Percentiles rank a stretch among this genome's conserved stretches.
Conservation (phyloP, 2,329 filamentous ascomycete genomes). For the Diaporthe batatas region DNA sequence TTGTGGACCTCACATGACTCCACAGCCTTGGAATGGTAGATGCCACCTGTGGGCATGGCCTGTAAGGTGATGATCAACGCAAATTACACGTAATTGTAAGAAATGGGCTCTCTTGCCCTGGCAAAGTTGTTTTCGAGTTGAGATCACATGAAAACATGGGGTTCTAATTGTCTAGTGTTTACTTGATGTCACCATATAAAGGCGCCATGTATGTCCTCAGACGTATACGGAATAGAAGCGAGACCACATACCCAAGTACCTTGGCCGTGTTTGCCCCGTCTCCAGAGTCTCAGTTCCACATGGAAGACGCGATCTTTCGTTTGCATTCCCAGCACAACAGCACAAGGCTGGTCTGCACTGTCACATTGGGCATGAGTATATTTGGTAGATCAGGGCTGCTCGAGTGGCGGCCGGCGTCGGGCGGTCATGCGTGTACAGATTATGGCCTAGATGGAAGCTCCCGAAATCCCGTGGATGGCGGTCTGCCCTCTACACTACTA, state of each 20-base stretch:
- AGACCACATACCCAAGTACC: too few relatives aligned
- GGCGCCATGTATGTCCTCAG: too few relatives aligned
- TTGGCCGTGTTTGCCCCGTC: background rate
- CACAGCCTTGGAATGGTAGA: too few relatives aligned
- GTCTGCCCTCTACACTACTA: background rate
- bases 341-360: background rate
- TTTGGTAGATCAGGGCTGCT: background rate
- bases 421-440: background rate
- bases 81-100: too few relatives aligned
- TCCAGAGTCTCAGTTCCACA: background rate
- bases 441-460: slow-evolving; percentile 23
- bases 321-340: background rate
- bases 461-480: background rate
- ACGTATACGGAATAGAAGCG: too few relatives aligned
- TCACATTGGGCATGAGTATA: background rate
- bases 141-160: background rate
- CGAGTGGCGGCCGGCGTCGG: background rate
- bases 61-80: too few relatives aligned
- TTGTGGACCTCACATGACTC: too few relatives aligned
- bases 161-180: background rate
- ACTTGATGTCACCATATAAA: background rate
- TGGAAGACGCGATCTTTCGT: background rate
- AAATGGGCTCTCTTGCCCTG: too few relatives aligned
- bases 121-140: background rate
- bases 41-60: too few relatives aligned